Base-by-base conservation (phyloP, 805 yeast genomes). In the Candida bentonensis region DNA sequence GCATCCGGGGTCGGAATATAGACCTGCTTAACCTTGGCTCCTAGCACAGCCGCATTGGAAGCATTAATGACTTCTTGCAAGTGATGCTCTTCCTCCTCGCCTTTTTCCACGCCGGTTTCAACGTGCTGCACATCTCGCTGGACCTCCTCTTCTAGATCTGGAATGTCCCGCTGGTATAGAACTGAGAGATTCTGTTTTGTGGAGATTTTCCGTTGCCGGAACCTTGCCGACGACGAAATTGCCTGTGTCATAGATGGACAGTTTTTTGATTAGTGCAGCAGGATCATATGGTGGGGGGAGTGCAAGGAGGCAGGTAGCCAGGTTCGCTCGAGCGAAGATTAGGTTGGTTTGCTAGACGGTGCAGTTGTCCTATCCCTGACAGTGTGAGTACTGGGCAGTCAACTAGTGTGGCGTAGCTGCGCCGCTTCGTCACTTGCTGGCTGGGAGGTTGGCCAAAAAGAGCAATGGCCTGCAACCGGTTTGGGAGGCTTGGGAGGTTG, bases 1-100 rank as follows among this genome's bases (percentile, higher is more conserved):
- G 97, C 96, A 68, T 86, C 94, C 0, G 98, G 98, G 0, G 98
- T 92, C 1, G 98, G 98, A 53, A 92, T 92, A 61, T 81, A 89
- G 39, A 81, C 80, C 49, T 72, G 72, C 53, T 67, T 65, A 43
- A 70, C 70, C 47, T 57, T 66, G 3, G 66, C 68, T 46, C 74
- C 74, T 2, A 59, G 55, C 46, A 76, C 65, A 17, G 83, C 72
- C 2, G 79, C 78, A 23, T 77, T 76, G 1, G 86, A 76, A 13
- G 89, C 89, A 62, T 79, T 78, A 51, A 92, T 80, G 42, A 88
- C 96, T 50, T 82, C 85, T 60, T 89, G 95, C 49, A 92, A 70
- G 73, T 92, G 98, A 36, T 84, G 92, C 62, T 92, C 98, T 50
- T 86, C 95, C 63, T 92, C 98, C 63, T 92, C 98, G 53, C 83